Percentiles rank a stretch among this genome's conserved stretches.
phyloP scores from a whole-genome alignment of 176 grass and related monocot genomes.

The Miscanthus lutarioriparius region DNA sequence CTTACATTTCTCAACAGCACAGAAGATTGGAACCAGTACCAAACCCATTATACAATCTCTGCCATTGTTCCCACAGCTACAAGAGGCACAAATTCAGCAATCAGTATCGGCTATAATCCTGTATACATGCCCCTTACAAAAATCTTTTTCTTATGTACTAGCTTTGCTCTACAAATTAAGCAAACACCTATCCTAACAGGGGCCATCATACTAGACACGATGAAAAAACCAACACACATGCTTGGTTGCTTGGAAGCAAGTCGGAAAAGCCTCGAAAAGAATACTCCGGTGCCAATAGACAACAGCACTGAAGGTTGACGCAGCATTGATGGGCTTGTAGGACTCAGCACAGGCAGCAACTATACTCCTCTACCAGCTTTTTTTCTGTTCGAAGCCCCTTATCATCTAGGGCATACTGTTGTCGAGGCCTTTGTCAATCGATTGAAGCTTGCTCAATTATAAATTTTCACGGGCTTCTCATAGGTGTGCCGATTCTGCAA shows the following conservation, averaged over 20 bases:
- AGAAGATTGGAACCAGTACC: constrained; percentile 31
- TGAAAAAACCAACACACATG: constrained; percentile 32
- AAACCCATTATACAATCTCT: constrained; percentile 51
- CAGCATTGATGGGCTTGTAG: constrained; percentile 22
- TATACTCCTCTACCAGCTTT: constrained; percentile 7
- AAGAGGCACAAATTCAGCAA: constrained; percentile 30
- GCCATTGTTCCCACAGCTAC: constrained; percentile 31
- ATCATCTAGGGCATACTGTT: constrained; percentile 1
- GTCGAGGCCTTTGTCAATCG: neutral
- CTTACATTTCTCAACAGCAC: constrained; percentile 32
- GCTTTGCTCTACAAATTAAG: constrained; percentile 55
- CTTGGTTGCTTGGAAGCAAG: constrained; percentile 27
- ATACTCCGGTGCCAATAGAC: constrained; percentile 23
- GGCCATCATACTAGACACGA: constrained; percentile 38
- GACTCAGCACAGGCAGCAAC: constrained; percentile 12
- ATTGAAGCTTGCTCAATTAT: constrained; percentile 45
- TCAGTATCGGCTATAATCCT: constrained; percentile 39
- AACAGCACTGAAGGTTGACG: neutral
- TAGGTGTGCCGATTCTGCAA: constrained; percentile 70
- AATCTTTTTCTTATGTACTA: constrained; percentile 69
- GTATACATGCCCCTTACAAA: constrained; percentile 60
- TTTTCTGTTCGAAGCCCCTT: neutral
- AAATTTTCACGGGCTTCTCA: constrained; percentile 84
- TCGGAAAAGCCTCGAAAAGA: constrained; percentile 20
- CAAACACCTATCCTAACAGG: constrained; percentile 53